phyloP scores from a whole-genome alignment of 1,284 basidiomycete species.

The Coniferiporia weirii region DNA sequence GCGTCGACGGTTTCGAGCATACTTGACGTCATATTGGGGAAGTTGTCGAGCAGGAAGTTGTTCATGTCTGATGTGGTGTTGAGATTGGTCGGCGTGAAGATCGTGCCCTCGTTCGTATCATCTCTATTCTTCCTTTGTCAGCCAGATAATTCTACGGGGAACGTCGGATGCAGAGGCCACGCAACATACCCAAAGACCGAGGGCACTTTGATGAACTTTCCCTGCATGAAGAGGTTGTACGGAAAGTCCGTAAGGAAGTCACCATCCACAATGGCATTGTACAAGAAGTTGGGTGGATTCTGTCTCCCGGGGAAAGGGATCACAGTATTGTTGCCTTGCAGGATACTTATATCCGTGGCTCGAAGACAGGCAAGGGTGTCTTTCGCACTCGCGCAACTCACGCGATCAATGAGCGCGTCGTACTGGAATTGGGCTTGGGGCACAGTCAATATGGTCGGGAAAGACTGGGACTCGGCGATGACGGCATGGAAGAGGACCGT shows the following conservation, averaged over 20 bases:
- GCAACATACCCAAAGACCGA: constrained; percentile 21
- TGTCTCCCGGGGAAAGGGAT: constrained; percentile 21
- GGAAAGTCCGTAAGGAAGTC: constrained; percentile 20
- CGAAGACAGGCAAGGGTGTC: constrained; percentile 20
- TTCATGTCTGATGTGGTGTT: constrained; percentile 18
- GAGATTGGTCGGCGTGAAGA: constrained; percentile 19
- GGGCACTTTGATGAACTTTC: constrained; percentile 22
- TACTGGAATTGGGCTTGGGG: constrained; percentile 22
- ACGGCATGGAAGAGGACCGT: constrained; percentile 22
- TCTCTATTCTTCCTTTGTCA: constrained; percentile 10
- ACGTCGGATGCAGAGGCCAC: background rate
- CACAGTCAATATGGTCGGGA: constrained; percentile 20
- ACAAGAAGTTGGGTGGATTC: constrained; percentile 18
- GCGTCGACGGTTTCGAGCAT: constrained; percentile 15
- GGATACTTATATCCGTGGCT: constrained; percentile 14
- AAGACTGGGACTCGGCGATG: constrained; percentile 21
- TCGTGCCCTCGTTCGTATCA: constrained; percentile 22
- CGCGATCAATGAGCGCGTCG: constrained; percentile 18
- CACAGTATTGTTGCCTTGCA: constrained; percentile 19
- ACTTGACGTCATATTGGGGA: constrained; percentile 17
- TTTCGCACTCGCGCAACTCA: constrained; percentile 17
- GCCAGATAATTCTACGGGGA: background rate
- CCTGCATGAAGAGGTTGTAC: constrained; percentile 19
- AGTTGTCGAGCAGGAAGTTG: constrained; percentile 21
- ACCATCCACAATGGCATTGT: constrained; percentile 20